phyloP scores from a whole-genome alignment of 371 early-diverging fungal genomes.

The Apophysomyces trapeziformis region DNA sequence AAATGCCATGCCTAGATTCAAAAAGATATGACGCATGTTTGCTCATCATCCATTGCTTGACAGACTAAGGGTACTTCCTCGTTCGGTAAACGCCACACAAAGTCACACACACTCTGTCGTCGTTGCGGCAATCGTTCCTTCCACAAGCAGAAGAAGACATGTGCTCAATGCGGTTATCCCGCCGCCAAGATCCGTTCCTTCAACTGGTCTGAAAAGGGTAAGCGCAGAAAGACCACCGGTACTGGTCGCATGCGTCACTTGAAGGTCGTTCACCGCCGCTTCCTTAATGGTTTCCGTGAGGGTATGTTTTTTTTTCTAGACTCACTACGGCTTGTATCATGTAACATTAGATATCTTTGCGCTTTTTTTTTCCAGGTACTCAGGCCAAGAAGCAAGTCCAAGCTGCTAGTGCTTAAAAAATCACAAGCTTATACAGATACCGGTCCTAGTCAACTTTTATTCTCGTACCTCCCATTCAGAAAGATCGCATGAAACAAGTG shows the following conservation, averaged over 20 bases:
- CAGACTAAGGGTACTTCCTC: slow-evolving; percentile 98
- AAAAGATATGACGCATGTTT: neutral
- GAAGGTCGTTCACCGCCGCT: slow-evolving; percentile 84
- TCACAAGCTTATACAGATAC: neutral
- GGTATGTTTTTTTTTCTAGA: slow-evolving; percentile 35
- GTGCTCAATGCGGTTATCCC: slow-evolving; percentile 98
- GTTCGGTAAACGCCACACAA: slow-evolving; percentile 99
- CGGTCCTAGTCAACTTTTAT: neutral
- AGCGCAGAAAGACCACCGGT: slow-evolving; percentile 96
- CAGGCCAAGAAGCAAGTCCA: slow-evolving; percentile 27
- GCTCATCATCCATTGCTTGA: slow-evolving; percentile 8
- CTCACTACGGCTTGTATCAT: neutral
- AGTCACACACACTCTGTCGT: slow-evolving; percentile 97
- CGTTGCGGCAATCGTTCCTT: slow-evolving; percentile 97
- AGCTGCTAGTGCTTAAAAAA: slow-evolving; percentile 28
- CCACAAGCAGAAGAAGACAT: slow-evolving; percentile 99
- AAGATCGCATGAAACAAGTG: neutral
- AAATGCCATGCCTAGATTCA: neutral
- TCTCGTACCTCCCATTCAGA: neutral
- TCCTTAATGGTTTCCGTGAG: slow-evolving; percentile 96
- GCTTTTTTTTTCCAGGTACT: slow-evolving; percentile 17
- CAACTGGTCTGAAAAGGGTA: slow-evolving; percentile 95
- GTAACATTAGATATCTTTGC: neutral
- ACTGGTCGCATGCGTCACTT: slow-evolving; percentile 97
- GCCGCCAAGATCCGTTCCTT: slow-evolving; percentile 93